A percentile compares a stretch with the other conserved stretches of the same genome.
These are phyloP conservation scores for Aureobasidium sp. DNA, from an alignment of 2,329 filamentous ascomycete species.

Conservation along the genomic window DNA sequence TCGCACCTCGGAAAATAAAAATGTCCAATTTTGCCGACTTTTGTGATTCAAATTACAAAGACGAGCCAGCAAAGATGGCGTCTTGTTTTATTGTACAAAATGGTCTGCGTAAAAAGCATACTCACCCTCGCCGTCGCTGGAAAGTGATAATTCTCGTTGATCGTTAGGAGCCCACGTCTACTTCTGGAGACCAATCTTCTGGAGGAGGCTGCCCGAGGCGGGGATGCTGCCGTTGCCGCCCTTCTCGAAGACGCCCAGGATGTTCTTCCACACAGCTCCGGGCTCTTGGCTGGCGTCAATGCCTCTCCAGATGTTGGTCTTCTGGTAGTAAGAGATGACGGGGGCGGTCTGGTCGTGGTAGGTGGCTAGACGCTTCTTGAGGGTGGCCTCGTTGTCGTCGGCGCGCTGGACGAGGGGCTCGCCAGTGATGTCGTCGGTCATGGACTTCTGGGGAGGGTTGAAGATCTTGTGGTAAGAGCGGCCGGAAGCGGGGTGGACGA, in stretches of 20 bases:
- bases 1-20: neutral
- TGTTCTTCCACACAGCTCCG: conserved; percentile 87
- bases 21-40: conserved; percentile 10
- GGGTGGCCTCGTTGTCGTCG: conserved; percentile 91
- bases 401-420: conserved; percentile 93
- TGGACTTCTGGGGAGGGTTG: conserved; percentile 88
- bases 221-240: conserved; percentile 27
- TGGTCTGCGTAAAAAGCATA: neutral
- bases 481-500: conserved; percentile 91
- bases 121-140: neutral
- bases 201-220: conserved; percentile 38
- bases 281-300: conserved; percentile 96
- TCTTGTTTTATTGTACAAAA: conserved; percentile 12
- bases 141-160: conserved; percentile 7
- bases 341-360: conserved; percentile 93
- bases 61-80: neutral
- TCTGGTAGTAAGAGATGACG: conserved; percentile 93
- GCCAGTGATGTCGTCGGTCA: conserved; percentile 95
- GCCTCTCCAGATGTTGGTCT: conserved; percentile 92
- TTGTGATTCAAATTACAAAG: conserved; percentile 11
- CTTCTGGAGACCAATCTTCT: conserved; percentile 48
- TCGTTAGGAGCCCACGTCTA: conserved; percentile 23
- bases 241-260: conserved; percentile 70
- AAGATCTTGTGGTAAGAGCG: conserved; percentile 98
- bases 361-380: conserved; percentile 87